Conservation (phyloP, 768 basidiomycete genomes). For the Tremella mesenterica region DNA sequence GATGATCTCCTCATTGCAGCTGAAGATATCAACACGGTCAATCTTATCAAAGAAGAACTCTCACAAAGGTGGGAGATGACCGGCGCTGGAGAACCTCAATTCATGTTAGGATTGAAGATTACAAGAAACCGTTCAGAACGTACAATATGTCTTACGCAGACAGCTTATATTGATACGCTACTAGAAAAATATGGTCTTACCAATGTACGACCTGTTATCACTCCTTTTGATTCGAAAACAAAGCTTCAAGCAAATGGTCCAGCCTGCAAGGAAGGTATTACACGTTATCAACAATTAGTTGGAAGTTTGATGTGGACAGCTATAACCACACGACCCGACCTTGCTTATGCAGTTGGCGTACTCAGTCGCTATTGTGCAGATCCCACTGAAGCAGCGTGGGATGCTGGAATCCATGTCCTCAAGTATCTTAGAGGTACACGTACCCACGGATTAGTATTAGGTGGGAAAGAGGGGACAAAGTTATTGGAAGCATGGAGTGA, state of each 20-base stretch:
- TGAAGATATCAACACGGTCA: neutral
- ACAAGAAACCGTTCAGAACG: neutral
- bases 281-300: constrained; percentile 15
- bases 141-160: constrained; percentile 6
- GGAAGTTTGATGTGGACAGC: constrained; percentile 43
- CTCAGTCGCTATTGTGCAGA: constrained; percentile 21
- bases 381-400: constrained; percentile 39
- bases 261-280: too few relatives aligned
- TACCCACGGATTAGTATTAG: constrained; percentile 45
- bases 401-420: neutral
- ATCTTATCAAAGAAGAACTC: neutral
- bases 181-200: too few relatives aligned
- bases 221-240: neutral
- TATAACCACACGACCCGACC: constrained; percentile 43
- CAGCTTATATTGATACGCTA: constrained; percentile 12
- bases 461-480: neutral
- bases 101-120: constrained; percentile 10
- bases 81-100: neutral
- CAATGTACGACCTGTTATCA: too few relatives aligned
- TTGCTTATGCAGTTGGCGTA: constrained; percentile 1
- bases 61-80: constrained; percentile 3
- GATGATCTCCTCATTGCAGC: constrained; percentile 19
- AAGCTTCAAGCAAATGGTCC: neutral
- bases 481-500: constrained; percentile 22
- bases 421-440: constrained; percentile 16